Evolutionary conservation across 345 rosid genomes (phyloP).

Genomic region (Raphanus sativus): DNA sequence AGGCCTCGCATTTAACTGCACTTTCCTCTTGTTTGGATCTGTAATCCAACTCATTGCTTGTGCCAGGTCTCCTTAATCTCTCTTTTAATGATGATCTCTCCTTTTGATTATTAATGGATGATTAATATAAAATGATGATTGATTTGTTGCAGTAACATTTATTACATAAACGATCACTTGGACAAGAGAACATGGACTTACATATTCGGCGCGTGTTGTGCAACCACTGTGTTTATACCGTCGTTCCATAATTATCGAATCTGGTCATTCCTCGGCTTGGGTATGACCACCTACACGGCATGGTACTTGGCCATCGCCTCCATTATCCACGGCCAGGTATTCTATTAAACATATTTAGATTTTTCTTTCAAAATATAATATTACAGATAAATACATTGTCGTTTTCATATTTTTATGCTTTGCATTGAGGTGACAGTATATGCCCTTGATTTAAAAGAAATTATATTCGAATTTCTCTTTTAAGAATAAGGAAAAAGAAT

Average conservation of each 20-base stretch:
- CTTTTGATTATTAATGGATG: background rate
- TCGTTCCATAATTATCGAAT: conserved; percentile 97
- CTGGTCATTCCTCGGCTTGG: conserved; percentile 98
- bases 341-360: background rate
- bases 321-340: conserved; percentile 74
- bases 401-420: conserved; percentile 35
- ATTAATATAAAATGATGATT: background rate
- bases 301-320: conserved; percentile 93
- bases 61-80: conserved; percentile 59
- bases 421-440: conserved; percentile 38
- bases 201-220: conserved; percentile 99
- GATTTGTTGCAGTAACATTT: conserved; percentile 69
- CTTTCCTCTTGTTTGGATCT: conserved; percentile 94
- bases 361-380: background rate
- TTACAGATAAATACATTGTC: conserved; percentile 18
- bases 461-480: conserved; percentile 23
- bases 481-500: conserved; percentile 11
- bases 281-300: conserved; percentile 99
- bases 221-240: conserved; percentile 96
- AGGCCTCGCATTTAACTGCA: conserved; percentile 98
- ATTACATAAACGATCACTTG: conserved; percentile 89
- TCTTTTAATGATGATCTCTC: background rate
- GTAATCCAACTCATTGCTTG: conserved; percentile 98
- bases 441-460: background rate
- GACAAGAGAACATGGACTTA: conserved; percentile 99